Percentiles rank a stretch among this genome's conserved stretches.
Conservation (phyloP, 495 filamentous ascomycete species). For the Talaromyces stipitatus region DNA sequence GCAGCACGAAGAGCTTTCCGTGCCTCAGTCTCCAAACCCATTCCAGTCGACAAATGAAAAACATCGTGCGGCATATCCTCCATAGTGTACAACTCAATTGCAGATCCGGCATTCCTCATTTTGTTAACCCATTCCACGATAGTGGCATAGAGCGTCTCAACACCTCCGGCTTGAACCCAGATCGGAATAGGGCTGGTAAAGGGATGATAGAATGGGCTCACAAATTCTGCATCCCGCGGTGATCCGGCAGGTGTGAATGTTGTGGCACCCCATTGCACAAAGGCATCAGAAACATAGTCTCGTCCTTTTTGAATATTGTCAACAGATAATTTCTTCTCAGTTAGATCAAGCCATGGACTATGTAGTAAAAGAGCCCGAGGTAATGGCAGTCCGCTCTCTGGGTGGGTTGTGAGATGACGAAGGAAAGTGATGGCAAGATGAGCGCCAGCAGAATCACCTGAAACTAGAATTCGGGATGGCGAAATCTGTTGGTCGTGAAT, state of each 20-base stretch:
- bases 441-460: slow-evolving; percentile 38
- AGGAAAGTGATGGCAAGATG: slow-evolving; percentile 32
- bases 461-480: slow-evolving; percentile 26
- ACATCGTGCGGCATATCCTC: slow-evolving; percentile 24
- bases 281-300: slow-evolving; percentile 20
- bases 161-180: slow-evolving; percentile 21
- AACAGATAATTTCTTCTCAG: neutral
- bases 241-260: slow-evolving; percentile 12
- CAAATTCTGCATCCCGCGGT: slow-evolving; percentile 13
- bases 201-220: slow-evolving; percentile 15
- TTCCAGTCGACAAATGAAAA: slow-evolving; percentile 13
- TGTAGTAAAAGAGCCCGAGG: slow-evolving; percentile 17
- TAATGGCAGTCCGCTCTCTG: neutral
- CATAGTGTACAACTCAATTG: slow-evolving; percentile 17
- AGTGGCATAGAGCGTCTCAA: slow-evolving; percentile 24
- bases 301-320: slow-evolving; percentile 14
- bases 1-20: slow-evolving; percentile 1
- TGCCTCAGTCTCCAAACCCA: slow-evolving; percentile 17
- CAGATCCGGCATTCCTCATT: slow-evolving; percentile 15
- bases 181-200: slow-evolving; percentile 22
- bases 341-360: slow-evolving; percentile 23
- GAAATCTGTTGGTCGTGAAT: slow-evolving; percentile 22
- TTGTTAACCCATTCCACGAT: slow-evolving; percentile 15
- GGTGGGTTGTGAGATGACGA: slow-evolving; percentile 19
- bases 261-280: slow-evolving; percentile 20